Conservation (phyloP, 1,139 yeast genomes). For the Suhomyces wounanorum region DNA sequence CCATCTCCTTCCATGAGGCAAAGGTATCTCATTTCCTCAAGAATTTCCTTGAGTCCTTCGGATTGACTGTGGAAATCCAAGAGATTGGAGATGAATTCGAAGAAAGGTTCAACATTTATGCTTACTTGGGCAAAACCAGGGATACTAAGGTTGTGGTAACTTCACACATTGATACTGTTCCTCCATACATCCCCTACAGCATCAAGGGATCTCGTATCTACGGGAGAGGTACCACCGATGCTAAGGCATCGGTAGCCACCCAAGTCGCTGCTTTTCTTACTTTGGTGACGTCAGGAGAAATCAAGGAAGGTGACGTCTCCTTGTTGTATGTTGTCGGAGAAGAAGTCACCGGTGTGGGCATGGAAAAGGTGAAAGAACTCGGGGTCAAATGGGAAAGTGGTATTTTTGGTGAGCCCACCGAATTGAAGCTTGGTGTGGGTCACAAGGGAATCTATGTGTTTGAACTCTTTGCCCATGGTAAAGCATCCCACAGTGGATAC, state of each 20-base stretch:
- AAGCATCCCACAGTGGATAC: slow-evolving; percentile 69
- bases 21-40: slow-evolving; percentile 23
- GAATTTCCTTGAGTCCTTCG: slow-evolving; percentile 39
- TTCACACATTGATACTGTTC: slow-evolving; percentile 73
- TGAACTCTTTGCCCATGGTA: slow-evolving; percentile 50
- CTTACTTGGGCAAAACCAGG: slow-evolving; percentile 50
- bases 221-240: slow-evolving; percentile 72
- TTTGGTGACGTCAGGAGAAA: slow-evolving; percentile 36
- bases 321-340: slow-evolving; percentile 70
- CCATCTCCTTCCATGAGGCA: slow-evolving; percentile 19
- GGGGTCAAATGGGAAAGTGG: slow-evolving; percentile 59
- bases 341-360: slow-evolving; percentile 64
- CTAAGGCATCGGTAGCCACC: slow-evolving; percentile 67
- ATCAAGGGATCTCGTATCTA: slow-evolving; percentile 52
- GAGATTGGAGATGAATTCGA: slow-evolving; percentile 28
- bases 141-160: slow-evolving; percentile 56
- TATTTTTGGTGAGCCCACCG: slow-evolving; percentile 77
- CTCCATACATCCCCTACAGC: slow-evolving; percentile 59
- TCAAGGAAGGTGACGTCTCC: slow-evolving; percentile 57
- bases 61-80: slow-evolving; percentile 55
- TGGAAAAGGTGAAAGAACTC: slow-evolving; percentile 46
- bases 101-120: slow-evolving; percentile 55
- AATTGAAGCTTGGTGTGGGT: slow-evolving; percentile 65
- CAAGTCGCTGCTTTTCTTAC: slow-evolving; percentile 57
- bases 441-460: slow-evolving; percentile 60